Base-by-base conservation (phyloP, 257 asterid species). In the Nicotiana noctiflora region DNA sequence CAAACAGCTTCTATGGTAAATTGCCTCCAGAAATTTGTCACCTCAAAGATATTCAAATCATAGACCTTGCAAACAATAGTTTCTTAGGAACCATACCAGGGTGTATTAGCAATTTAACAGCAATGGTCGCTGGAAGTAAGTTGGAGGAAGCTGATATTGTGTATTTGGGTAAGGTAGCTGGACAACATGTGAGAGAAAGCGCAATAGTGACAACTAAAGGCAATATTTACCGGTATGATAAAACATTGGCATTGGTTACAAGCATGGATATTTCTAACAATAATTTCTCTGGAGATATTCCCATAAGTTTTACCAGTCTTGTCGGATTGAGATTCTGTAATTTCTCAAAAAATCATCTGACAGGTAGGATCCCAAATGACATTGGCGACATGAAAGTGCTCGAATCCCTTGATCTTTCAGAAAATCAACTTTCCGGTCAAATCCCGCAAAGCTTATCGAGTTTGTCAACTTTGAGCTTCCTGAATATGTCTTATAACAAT, bases 51-150 rank as follows among this genome's bases (percentile, higher is more conserved):
- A 78, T 84, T 15, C 87, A 80, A 46, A 67, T 88, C 21, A 79
- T 88, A 80, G 88, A 84, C 74, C 66, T 86, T 29, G 83, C 89
- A 5, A 8, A 31, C n/a, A 82, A 82, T 8, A 23, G 8, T 0
- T 9, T 86, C 5, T 76, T 57, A 0, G 86, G 88, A 18, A 10
- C 0, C 1, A 82, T 84, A 56, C 88, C 86, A 3, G 52, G 59
- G 13, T 84, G 88, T 56, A 25, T 88, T 23, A 12, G 60, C 18
- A 84, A 84, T 81, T 75, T 88, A 19, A 84, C 86, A 21, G 84
- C 85, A 56, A 87, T 87, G 89, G 31, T 68, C 3, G 9, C 44
- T 1, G 44, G 2, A 67, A 49, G 4, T 37, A 37, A 37, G 9
- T 37, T 37, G 9, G 9, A 55, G 56, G 4, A 77, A 52, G 44